phyloP scores from a whole-genome alignment of 371 early-diverging fungal genomes.

The Caulochytrium protostelioides region DNA sequence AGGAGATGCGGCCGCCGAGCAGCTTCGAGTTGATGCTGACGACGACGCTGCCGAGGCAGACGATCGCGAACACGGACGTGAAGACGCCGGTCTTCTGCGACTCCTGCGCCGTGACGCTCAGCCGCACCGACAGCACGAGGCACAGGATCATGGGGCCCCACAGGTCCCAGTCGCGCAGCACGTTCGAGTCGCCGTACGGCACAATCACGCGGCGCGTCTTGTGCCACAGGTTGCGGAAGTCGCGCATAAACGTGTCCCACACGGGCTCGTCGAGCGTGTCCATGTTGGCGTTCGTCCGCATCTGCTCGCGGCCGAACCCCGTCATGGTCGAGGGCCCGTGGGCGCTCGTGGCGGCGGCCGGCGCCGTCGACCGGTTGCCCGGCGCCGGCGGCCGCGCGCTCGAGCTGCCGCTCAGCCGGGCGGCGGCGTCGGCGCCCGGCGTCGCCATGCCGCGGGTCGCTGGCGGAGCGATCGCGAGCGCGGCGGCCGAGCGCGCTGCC shows the following conservation, averaged over 20 bases:
- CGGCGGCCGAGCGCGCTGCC: too few relatives aligned
- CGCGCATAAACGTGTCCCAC: slow-evolving; percentile 37
- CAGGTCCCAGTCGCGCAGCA: slow-evolving; percentile 70
- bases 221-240: slow-evolving; percentile 42
- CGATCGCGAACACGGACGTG: slow-evolving; percentile 69
- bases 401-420: too few relatives aligned
- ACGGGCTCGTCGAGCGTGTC: slow-evolving; percentile 89
- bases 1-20: slow-evolving; percentile 73
- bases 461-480: too few relatives aligned
- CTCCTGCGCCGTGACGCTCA: slow-evolving; percentile 17
- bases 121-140: slow-evolving; percentile 56
- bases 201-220: slow-evolving; percentile 51
- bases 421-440: too few relatives aligned
- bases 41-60: slow-evolving; percentile 75
- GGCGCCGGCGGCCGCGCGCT: too few relatives aligned
- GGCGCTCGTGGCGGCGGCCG: too few relatives aligned
- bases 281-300: slow-evolving; percentile 4
- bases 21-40: slow-evolving; percentile 81
- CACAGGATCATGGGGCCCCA: slow-evolving; percentile 89
- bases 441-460: too few relatives aligned
- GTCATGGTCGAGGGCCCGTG: too few relatives aligned
- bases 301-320: slow-evolving; percentile 14
- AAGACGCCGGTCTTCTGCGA: slow-evolving; percentile 66
- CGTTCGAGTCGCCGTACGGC: slow-evolving; percentile 37
- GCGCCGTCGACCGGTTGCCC: too few relatives aligned